phyloP scores from a whole-genome alignment of 352 stramenopile genomes.

The Pythium folliculosum region DNA sequence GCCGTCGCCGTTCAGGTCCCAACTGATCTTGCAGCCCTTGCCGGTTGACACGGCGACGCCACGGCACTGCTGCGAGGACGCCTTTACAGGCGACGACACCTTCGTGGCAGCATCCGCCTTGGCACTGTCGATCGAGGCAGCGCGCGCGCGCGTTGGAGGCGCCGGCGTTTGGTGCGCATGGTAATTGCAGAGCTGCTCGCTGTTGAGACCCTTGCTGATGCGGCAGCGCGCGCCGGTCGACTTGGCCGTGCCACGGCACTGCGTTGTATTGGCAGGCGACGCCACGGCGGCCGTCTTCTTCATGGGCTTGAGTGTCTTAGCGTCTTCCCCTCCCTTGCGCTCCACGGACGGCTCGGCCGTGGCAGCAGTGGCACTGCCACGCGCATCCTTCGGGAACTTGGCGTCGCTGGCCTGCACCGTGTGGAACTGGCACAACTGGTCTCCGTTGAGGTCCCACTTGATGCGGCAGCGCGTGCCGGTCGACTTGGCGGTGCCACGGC shows the following conservation, averaged over 20 bases:
- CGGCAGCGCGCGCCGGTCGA: slow-evolving; percentile 27
- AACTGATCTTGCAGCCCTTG: too few relatives aligned
- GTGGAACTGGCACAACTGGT: slow-evolving; percentile 28
- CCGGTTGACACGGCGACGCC: too few relatives aligned
- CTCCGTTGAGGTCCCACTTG: slow-evolving; percentile 27
- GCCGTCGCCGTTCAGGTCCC: too few relatives aligned
- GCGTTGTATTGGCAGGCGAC: too few relatives aligned
- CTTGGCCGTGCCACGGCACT: slow-evolving; percentile 30
- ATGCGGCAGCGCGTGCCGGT: slow-evolving; percentile 31
- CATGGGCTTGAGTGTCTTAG: too few relatives aligned
- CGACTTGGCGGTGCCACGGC: slow-evolving; percentile 25
- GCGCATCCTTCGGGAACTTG: background rate
- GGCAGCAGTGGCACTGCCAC: background rate
- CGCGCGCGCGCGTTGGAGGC: too few relatives aligned
- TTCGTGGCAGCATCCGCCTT: too few relatives aligned
- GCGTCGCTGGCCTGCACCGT: background rate
- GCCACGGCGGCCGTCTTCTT: too few relatives aligned
- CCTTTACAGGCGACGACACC: too few relatives aligned
- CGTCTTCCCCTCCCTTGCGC: too few relatives aligned
- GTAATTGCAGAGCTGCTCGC: slow-evolving; percentile 21
- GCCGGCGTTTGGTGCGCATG: slow-evolving; percentile 15
- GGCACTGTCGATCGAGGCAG: background rate
- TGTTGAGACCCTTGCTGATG: slow-evolving; percentile 29
- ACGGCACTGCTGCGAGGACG: too few relatives aligned
- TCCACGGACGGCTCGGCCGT: too few relatives aligned